Conservation (phyloP, 805 yeast genomes). For the Candida methanosorbosa region DNA sequence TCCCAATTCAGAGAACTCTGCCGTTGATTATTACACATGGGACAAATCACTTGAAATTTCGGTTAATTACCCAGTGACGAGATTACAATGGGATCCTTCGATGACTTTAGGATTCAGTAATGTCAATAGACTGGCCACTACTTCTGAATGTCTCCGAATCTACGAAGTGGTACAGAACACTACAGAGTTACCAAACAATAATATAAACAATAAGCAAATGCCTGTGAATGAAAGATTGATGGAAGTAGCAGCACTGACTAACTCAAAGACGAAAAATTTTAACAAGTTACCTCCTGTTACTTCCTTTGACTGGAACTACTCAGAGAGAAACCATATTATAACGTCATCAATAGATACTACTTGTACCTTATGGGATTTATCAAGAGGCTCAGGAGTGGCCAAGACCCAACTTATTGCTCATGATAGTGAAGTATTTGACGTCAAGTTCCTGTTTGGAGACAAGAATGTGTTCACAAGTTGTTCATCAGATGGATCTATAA, state of each 20-base stretch:
- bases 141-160: conserved; percentile 63
- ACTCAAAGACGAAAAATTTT: conserved; percentile 34
- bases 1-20: too few species aligned
- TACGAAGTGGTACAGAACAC: conserved; percentile 18
- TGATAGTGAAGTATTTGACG: conserved; percentile 92
- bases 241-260: conserved; percentile 32
- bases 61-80: conserved; percentile 63
- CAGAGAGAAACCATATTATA: conserved; percentile 61
- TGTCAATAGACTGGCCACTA: conserved; percentile 48
- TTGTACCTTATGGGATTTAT: conserved; percentile 91
- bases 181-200: conserved; percentile 1
- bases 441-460: conserved; percentile 67
- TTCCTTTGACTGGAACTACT: conserved; percentile 85
- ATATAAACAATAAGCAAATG: conserved; percentile 1
- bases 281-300: conserved; percentile 79
- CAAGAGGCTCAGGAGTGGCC: conserved; percentile 52
- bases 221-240: conserved; percentile 12
- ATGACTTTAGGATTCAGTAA: conserved; percentile 17
- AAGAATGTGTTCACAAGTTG: conserved; percentile 81
- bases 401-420: conserved; percentile 95
- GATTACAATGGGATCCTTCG: conserved; percentile 64
- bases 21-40: conserved; percentile 30
- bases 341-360: conserved; percentile 93
- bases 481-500: conserved; percentile 90
- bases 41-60: conserved; percentile 39